phyloP scores from a whole-genome alignment of 2,329 filamentous ascomycete genomes.

The Sporothrix variecibatus region DNA sequence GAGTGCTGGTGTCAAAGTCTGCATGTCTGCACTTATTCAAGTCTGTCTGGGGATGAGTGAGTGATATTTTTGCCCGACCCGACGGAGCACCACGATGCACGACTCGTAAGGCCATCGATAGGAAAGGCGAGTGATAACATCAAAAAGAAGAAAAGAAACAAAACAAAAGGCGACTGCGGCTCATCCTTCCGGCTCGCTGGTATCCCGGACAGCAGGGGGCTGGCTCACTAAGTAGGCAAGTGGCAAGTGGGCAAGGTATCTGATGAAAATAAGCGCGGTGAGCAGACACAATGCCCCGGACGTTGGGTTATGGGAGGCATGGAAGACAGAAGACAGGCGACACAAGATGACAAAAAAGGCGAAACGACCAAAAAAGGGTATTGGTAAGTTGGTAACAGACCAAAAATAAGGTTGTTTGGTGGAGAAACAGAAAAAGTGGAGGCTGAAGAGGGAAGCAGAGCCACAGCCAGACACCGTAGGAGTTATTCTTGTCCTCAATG shows the following conservation, averaged over 20 bases:
- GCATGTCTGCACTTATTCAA: not conserved
- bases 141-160: not conserved
- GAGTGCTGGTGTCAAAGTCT: not conserved
- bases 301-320: not conserved
- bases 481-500: not conserved
- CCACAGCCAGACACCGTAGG: not conserved
- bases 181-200: not conserved
- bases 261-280: not conserved
- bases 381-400: not conserved
- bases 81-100: not conserved
- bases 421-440: not conserved
- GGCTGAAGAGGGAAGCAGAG: not conserved
- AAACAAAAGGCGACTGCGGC: not conserved
- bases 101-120: not conserved
- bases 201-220: not conserved
- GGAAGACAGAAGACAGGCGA: not conserved
- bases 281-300: not conserved
- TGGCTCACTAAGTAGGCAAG: not conserved
- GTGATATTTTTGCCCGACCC: not conserved
- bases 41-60: not conserved
- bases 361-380: not conserved
- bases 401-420: constrained; percentile 17
- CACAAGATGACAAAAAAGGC: not conserved
- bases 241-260: not conserved
- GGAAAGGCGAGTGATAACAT: not conserved